A percentile compares a stretch with the other conserved stretches of the same genome.
Conservation (phyloP, 768 basidiomycete species). For the Pluteus cervinus region DNA sequence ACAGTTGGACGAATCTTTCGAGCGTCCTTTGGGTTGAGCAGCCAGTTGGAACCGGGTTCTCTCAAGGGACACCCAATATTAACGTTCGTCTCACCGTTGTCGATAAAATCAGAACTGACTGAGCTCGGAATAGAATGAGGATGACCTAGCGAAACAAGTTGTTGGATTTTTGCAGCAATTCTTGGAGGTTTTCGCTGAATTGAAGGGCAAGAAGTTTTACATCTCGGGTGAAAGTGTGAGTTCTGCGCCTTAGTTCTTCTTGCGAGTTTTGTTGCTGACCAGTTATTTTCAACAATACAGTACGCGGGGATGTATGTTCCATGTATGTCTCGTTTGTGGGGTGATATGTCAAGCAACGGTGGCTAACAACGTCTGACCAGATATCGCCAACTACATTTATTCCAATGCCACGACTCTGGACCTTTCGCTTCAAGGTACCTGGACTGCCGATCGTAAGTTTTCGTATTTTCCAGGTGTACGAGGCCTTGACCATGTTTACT, state of each 20-base stretch:
- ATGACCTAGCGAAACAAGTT: constrained; percentile 40
- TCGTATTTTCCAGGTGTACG: background rate
- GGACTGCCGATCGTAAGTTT: constrained; percentile 64
- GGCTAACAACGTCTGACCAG: constrained; percentile 26
- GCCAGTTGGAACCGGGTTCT: constrained; percentile 76
- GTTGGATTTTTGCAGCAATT: constrained; percentile 71
- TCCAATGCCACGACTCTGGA: constrained; percentile 45
- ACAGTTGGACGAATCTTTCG: constrained; percentile 77
- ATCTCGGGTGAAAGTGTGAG: constrained; percentile 72
- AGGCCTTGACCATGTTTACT: background rate
- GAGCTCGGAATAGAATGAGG: constrained; percentile 31
- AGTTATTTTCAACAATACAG: constrained; percentile 30
- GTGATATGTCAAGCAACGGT: constrained; percentile 2
- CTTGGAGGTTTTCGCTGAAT: constrained; percentile 64
- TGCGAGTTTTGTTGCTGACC: constrained; percentile 1
- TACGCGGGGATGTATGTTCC: constrained; percentile 60
- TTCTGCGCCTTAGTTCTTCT: constrained; percentile 3
- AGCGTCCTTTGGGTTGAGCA: constrained; percentile 74
- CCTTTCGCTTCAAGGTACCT: constrained; percentile 61
- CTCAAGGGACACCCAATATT: constrained; percentile 62
- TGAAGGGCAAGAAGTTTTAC: constrained; percentile 69
- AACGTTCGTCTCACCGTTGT: constrained; percentile 38
- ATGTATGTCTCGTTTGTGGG: constrained; percentile 33
- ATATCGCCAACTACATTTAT: constrained; percentile 73
- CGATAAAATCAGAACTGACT: constrained; percentile 14